Percentiles rank a stretch among this genome's conserved stretches.
These are phyloP conservation scores for Meredithiella fracta DNA, from an alignment of 2,329 filamentous ascomycete species.

Conservation along the genomic window DNA sequence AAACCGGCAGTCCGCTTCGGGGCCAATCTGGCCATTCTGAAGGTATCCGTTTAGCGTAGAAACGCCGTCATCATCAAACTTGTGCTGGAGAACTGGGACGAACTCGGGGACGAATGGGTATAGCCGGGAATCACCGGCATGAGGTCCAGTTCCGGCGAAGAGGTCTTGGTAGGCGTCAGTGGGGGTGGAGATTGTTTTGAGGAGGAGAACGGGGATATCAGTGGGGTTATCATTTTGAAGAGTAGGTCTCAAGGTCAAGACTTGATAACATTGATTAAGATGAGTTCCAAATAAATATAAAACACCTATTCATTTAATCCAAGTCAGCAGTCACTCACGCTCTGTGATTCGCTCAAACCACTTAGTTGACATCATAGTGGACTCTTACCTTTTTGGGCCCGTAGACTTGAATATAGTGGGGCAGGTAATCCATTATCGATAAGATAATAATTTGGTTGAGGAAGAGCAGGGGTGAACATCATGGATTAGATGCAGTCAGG, in stretches of 20 bases:
- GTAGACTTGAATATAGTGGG: neutral
- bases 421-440: neutral
- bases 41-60: constrained; percentile 36
- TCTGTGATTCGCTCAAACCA: neutral
- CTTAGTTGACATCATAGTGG: neutral
- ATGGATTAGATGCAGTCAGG: too few species aligned
- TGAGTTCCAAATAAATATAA: too few species aligned
- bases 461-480: too few species aligned
- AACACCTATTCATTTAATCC: too few species aligned
- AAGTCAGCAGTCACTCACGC: neutral
- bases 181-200: constrained; percentile 62
- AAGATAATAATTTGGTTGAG: neutral
- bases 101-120: constrained; percentile 45
- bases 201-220: constrained; percentile 45
- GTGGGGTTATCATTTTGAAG: neutral
- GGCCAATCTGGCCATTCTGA: constrained; percentile 25
- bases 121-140: neutral
- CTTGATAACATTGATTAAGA: too few species aligned
- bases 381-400: neutral
- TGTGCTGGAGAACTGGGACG: constrained; percentile 61
- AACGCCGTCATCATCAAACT: constrained; percentile 44
- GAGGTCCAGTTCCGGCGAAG: constrained; percentile 30
- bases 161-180: constrained; percentile 56
- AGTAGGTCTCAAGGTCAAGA: too few species aligned
- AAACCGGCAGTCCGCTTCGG: constrained; percentile 26